Base-by-base conservation (phyloP, 768 basidiomycete genomes). In the Mycena vulgaris region DNA sequence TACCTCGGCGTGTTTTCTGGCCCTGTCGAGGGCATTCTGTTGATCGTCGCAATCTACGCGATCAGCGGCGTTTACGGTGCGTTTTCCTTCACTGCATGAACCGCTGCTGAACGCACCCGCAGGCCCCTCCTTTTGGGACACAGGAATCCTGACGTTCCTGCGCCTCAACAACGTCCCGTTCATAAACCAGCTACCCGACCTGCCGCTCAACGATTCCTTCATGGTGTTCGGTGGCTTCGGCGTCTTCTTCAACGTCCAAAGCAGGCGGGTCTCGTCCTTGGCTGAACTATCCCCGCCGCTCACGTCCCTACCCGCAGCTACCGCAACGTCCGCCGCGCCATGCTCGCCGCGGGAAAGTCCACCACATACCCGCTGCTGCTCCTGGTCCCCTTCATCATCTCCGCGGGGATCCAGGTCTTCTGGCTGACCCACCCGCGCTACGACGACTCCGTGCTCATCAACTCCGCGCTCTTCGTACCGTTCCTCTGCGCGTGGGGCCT, bases 1-100 rank as follows among this genome's bases (percentile, higher is more conserved):
- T 99, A 92, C 84, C 91, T 99, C 21, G 96, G 95, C 11, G 89
- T 92, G 37, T 97, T 97, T 80, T 97, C 95, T 19, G 97, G 98
- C 0, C 97, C 98, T 0, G 94, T 98, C 2, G 98, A 99, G 80
- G 98, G 98, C 9, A 97, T 99, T 73, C 83, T 99, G 39, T 87
- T 98, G 80, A 92, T 99, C 63, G 84, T 92, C 30, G 78, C 74
- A 11, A 91, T 98, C 63, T 98, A 92, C 82, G 72, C 90, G 33
- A 83, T 97, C 60, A 92, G 93, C 16, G 97, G 95, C 0, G 79
- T 93, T 59, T 91, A 86, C 75, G 95, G 95, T 90, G 69, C 53
- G 86, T 77, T 45, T 52, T 11, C 21, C 47, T 55, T 30, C 37
- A 13, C 8, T 33, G 58, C 14, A 39, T n/a, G 8, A 27, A 28